Evolutionary conservation across 441 rosid species (phyloP).

Genomic region (Corymbia citriodora): DNA sequence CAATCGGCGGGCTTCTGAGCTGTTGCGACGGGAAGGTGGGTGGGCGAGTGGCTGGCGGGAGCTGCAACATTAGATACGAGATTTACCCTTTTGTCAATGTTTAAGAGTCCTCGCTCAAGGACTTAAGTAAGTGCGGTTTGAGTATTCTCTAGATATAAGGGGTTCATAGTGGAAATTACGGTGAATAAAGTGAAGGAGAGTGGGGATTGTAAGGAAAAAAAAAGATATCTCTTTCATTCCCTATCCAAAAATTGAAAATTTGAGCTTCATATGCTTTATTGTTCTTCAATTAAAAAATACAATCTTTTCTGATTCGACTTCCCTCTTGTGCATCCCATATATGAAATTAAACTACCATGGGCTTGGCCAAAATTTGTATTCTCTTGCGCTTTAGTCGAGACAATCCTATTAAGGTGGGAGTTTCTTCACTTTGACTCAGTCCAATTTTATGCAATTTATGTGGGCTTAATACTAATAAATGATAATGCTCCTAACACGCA

Average conservation of each 20-base stretch:
- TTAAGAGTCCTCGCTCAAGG: not conserved
- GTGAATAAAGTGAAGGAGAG: not conserved
- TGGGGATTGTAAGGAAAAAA: not conserved
- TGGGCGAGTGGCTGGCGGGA: not conserved
- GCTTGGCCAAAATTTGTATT: not conserved
- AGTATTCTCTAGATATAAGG: not conserved
- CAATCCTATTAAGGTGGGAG: not conserved
- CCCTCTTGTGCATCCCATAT: not conserved
- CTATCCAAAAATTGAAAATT: not conserved
- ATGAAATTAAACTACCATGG: no score
- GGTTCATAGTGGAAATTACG: not conserved
- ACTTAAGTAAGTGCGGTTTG: no score
- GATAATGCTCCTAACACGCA: not conserved
- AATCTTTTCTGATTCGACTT: no score
- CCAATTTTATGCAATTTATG: not conserved
- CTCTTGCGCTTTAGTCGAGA: not conserved
- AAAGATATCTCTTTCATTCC: not conserved
- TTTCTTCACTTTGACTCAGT: not conserved
- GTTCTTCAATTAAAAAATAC: not conserved
- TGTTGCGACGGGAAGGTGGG: not conserved
- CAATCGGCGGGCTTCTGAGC: not conserved
- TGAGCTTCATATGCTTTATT: not conserved
- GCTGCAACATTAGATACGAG: not conserved
- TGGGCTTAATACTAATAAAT: not conserved
- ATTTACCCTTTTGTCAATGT: not conserved